Evolutionary conservation across 2,329 filamentous ascomycete species (phyloP), one percentile per base, ranked within the genome.

Genomic region (Cylindrodendrum hubeiense): DNA sequence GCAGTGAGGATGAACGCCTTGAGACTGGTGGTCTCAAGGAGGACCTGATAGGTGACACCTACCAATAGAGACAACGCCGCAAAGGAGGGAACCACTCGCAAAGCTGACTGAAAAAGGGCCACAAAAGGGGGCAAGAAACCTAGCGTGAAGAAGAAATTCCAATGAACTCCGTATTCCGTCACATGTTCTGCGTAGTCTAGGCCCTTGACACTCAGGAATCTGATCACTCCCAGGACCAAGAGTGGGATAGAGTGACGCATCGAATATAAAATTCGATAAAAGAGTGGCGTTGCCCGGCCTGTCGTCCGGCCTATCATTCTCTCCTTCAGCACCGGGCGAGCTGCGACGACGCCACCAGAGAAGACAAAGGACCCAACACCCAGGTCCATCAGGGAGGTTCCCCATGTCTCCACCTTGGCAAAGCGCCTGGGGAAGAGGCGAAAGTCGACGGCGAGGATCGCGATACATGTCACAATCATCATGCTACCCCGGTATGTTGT

Each of bases 111-210:
- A 66, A 95, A 93, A 0, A 96, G 78, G 28, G 95, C 94, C 56
- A 97, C 90, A 74, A 97, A 97, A 1, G 95, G 95, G 1, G 95
- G 94, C 24, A 99, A 82, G 51, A 98, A 87, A 6, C 90, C 95
- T 10, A 99, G 85, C 0, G 96, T 99, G 81, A 98, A 98, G 86
- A 99, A 99, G 80, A 99, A 99, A 79, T 99, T 99, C 96, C 96
- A 99, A 79, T 99, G 96, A 10, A 99, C 93, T 46, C 96, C 96
- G 76, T 99, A 99, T 78, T 99, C 96, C 15, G 93, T 94, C 63
- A 98, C 94, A 82, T 99, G 96, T 79, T 99, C 96, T 3, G 95
- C 95, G 77, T 99, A 99, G 77, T 98, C 94, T 30, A 98, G 84
- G 7, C 93, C 93, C 81, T 99, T 99, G 76, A 98, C 95, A 72